phyloP scores from a whole-genome alignment of 345 rosid species.

The Populus ilicifolia region DNA sequence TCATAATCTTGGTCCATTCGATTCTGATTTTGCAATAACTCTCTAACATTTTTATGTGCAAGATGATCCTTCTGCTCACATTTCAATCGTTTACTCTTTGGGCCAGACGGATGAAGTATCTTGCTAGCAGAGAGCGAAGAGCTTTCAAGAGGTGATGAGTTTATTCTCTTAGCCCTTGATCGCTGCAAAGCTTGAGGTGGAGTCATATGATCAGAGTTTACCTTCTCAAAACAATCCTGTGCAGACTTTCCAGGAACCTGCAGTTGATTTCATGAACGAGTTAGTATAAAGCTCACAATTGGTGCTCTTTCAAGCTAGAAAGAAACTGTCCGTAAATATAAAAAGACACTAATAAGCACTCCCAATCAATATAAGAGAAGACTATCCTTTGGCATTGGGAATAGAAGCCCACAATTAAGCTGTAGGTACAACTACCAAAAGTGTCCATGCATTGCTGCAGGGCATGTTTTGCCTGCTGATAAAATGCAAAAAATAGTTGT shows the following conservation, averaged over 20 bases:
- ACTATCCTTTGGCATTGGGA: neutral
- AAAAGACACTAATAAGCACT: neutral
- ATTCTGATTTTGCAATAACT: conserved; percentile 54
- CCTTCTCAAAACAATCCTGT: conserved; percentile 73
- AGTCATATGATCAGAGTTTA: conserved; percentile 55
- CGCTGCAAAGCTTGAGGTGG: conserved; percentile 52
- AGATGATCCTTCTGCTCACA: conserved; percentile 32
- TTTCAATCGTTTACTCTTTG: conserved; percentile 30
- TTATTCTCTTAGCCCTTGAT: conserved; percentile 42
- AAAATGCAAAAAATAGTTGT: neutral
- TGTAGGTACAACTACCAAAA: neutral
- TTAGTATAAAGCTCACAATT: neutral
- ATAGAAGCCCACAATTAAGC: neutral
- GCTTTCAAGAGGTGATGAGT: conserved; percentile 37
- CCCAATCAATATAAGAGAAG: neutral
- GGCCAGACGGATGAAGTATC: conserved; percentile 43
- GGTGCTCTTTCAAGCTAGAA: neutral
- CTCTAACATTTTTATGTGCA: conserved; percentile 52
- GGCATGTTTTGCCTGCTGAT: neutral
- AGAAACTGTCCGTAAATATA: neutral
- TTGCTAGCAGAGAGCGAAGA: conserved; percentile 71
- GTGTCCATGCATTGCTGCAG: neutral
- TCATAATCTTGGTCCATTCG: conserved; percentile 40
- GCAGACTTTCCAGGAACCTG: conserved; percentile 81
- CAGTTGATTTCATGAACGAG: conserved; percentile 14